A percentile compares a stretch with the other conserved stretches of the same genome.
Conservation (phyloP, 441 rosid genomes). For the Sinapis alba region DNA sequence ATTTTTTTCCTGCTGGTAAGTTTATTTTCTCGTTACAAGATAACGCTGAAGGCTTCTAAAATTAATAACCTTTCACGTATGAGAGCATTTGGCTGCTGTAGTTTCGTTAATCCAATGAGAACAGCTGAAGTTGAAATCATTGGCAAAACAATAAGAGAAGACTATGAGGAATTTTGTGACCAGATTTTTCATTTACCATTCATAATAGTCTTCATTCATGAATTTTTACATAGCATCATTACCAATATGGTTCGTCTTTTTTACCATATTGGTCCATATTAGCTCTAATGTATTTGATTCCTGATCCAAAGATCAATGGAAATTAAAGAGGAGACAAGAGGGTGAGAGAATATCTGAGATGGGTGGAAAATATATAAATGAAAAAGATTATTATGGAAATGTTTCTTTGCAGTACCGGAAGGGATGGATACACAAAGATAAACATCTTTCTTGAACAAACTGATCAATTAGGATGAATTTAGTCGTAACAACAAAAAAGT, state of each 20-base stretch:
- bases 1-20: neutral
- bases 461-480: neutral
- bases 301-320: no score
- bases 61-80: neutral
- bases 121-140: neutral
- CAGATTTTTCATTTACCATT: neutral
- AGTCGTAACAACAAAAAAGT: neutral
- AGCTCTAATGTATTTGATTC: no score
- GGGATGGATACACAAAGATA: neutral
- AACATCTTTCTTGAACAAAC: neutral
- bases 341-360: no score
- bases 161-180: neutral
- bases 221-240: neutral
- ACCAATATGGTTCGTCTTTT: neutral
- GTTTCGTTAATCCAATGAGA: neutral
- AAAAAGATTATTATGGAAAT: no score
- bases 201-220: neutral
- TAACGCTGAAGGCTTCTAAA: neutral
- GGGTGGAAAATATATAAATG: no score
- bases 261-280: no score
- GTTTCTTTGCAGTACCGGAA: no score
- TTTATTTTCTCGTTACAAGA: neutral
- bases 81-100: neutral
- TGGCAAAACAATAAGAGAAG: neutral
- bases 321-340: no score